These are phyloP conservation scores for Solanum megistacrolobum DNA, from an alignment of 257 asterid species.

Conservation along the genomic window DNA sequence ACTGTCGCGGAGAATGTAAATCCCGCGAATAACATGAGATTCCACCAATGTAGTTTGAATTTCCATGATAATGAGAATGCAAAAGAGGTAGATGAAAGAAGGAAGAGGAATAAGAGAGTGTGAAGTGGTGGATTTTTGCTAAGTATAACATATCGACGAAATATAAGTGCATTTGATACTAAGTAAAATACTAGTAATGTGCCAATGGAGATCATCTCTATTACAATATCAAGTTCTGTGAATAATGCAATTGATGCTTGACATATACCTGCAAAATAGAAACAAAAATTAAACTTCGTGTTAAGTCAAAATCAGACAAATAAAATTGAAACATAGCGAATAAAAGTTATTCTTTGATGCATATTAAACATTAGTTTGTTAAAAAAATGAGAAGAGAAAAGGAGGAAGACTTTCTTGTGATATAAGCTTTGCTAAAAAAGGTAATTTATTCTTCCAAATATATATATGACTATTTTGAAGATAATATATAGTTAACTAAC, in stretches of 20 bases:
- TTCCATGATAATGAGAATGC: constrained; percentile 30
- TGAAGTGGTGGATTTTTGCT: constrained; percentile 9
- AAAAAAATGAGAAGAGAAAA: background rate
- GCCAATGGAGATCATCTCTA: constrained; percentile 33
- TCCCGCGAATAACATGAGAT: constrained; percentile 7
- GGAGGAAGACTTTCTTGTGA: background rate
- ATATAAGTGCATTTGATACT: constrained; percentile 30
- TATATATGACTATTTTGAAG: background rate
- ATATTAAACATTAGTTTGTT: background rate
- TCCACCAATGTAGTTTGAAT: constrained; percentile 18
- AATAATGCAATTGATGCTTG: constrained; percentile 39
- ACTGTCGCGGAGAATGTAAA: background rate
- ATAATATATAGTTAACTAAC: background rate
- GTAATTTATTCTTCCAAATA: background rate
- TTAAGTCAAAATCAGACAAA: background rate
- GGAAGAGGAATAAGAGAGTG: constrained; percentile 20
- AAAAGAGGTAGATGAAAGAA: constrained; percentile 17
- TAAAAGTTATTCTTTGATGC: background rate
- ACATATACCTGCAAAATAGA: constrained; percentile 18
- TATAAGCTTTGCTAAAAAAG: background rate
- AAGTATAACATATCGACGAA: constrained; percentile 11
- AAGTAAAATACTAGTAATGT: constrained; percentile 34
- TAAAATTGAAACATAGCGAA: background rate
- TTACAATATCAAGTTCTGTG: constrained; percentile 32
- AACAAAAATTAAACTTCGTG: too few relatives aligned